Base-by-base conservation (phyloP, 225 moss, liverwort and hornwort genomes). In the Pseudisothecium myosuroides region DNA sequence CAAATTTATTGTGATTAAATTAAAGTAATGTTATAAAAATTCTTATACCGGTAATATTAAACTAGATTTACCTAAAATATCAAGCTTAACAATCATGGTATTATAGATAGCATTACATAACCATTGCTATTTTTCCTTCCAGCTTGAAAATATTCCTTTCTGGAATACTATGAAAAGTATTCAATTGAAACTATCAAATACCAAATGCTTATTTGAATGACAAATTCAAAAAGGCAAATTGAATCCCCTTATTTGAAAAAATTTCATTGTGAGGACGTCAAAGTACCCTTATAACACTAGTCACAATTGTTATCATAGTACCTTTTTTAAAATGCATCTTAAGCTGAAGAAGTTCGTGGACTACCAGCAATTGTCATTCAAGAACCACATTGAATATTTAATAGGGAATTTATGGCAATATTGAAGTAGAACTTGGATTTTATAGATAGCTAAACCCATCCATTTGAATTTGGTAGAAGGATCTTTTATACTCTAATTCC, bases 301-400 rank as follows among this genome's bases (percentile, higher is more conserved):
- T 18, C 18, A 47, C 6, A 31, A 49, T 31, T 49, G 4, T 49
- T 74, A 31, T 19, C n/a, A 0, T 19, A 31, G 7, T 47, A 29
- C 2, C 0, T 31, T 47, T 41, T 47, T 18, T 49, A 4, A 18
- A 47, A 11, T 49, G 11, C 74, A 73, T 29, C 29, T 73, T 0
- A 0, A 47, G 4, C 12, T 49, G 19, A 1, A 47, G 4, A 18
- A 2, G 15, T 31, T 0, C 0, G 0, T 49, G 0, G 12, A 12
- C 12, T 50, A 32, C 20, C 3, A 75, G 19, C 7, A 49, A 7
- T 49, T 49, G 1, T 47, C 11, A 47, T 6, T 6, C 29, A 18
- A 74, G 10, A 31, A 75, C 4, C 7, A 32, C 2, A 8, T 34
- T 32, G 50, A 34, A 50, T 76, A 50, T 75, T 31, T 19, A 31